phyloP scores from a whole-genome alignment of 2,329 filamentous ascomycete genomes.

The Dissoconium aciculare region DNA sequence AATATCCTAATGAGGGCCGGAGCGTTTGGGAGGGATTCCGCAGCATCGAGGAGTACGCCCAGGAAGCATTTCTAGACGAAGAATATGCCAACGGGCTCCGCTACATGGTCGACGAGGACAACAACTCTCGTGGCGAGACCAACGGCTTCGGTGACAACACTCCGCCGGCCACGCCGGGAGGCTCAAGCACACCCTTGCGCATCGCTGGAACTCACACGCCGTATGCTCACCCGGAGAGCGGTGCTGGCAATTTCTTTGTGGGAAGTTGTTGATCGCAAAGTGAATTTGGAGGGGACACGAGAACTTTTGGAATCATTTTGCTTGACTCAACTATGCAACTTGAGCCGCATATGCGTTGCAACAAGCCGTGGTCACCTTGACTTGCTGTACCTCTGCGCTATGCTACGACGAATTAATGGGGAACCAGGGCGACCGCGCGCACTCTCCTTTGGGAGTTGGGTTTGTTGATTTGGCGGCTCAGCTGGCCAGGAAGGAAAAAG shows the following conservation, averaged over 20 bases:
- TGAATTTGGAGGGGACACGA: too few species aligned
- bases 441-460: too few species aligned
- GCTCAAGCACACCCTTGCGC: conserved; percentile 11
- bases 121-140: conserved; percentile 7
- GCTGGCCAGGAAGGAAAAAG: too few species aligned
- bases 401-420: too few species aligned
- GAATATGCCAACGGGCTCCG: conserved; percentile 85
- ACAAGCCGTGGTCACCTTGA: too few species aligned
- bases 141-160: conserved; percentile 11
- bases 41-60: conserved; percentile 83
- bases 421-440: too few species aligned
- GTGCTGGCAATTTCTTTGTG: conserved; percentile 19
- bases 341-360: too few species aligned
- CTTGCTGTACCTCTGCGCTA: too few species aligned
- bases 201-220: conserved; percentile 22
- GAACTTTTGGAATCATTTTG: too few species aligned
- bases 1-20: conserved; percentile 55
- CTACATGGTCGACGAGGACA: conserved; percentile 59
- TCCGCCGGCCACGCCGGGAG: conserved; percentile 17
- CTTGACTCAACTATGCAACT: too few species aligned
- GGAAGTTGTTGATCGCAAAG: conserved; percentile 14
- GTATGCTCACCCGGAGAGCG: conserved; percentile 19
- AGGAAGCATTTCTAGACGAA: conserved; percentile 86
- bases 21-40: conserved; percentile 83
- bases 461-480: too few species aligned